phyloP scores from a whole-genome alignment of 306 rosid genomes.

The Pachyrhizus erosus region DNA sequence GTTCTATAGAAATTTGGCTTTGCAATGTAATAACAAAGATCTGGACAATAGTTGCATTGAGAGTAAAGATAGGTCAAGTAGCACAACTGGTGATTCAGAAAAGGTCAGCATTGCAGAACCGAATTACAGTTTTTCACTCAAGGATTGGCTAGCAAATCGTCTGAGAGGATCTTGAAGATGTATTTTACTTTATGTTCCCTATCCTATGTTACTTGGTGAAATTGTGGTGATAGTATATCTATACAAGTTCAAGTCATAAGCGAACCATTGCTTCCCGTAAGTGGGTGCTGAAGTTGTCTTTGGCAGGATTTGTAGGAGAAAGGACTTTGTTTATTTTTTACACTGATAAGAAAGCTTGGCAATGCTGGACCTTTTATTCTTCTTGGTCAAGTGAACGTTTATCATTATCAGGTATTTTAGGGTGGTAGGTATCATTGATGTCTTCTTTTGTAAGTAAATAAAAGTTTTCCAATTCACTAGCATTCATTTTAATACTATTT shows the following conservation, averaged over 20 bases:
- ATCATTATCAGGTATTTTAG: not conserved
- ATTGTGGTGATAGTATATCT: slow-evolving; percentile 5
- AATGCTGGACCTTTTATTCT: slow-evolving; percentile 23
- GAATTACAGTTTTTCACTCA: slow-evolving; percentile 19
- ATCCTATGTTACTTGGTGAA: slow-evolving; percentile 20
- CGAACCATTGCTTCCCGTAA: not conserved
- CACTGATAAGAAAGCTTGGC: slow-evolving; percentile 26
- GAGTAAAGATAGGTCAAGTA: slow-evolving; percentile 12
- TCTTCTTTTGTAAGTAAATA: slow-evolving; percentile 6
- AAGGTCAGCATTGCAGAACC: not conserved
- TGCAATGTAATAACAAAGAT: slow-evolving; percentile 3
- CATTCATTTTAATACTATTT: not conserved
- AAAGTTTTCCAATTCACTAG: not conserved
- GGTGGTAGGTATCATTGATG: slow-evolving; percentile 15
- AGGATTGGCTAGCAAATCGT: slow-evolving; percentile 18
- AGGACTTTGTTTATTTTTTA: not conserved
- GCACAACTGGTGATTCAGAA: not conserved
- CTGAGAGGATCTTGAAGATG: slow-evolving; percentile 33
- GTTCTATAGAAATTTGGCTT: slow-evolving; percentile 46
- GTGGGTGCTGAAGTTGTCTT: not conserved
- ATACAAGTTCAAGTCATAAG: not conserved
- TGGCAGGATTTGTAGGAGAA: not conserved
- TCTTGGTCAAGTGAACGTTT: not conserved
- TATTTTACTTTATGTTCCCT: not conserved
- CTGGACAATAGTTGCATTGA: slow-evolving; percentile 21